Evolutionary conservation across 495 filamentous ascomycete genomes (phyloP).

Genomic region (Oleoguttula mirabilis): DNA sequence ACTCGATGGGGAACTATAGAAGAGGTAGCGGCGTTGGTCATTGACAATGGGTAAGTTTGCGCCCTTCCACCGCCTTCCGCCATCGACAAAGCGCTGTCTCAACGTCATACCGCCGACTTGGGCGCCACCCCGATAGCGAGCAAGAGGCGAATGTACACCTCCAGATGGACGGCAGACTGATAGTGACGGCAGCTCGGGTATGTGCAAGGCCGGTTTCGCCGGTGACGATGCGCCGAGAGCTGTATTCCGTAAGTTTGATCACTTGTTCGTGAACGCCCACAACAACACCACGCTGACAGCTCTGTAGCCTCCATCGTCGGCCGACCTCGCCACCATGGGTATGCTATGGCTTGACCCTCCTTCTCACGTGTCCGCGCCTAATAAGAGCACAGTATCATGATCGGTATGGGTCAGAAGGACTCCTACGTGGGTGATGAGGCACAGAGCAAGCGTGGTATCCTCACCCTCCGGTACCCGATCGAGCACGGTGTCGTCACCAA

Average conservation of each 20-base stretch:
- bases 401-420: conserved; percentile 99
- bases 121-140: not conserved
- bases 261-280: no score
- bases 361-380: conserved; percentile 18
- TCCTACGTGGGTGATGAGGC: conserved; percentile 99
- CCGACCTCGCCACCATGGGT: conserved; percentile 99
- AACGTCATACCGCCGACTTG: not conserved
- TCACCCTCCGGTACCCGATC: conserved; percentile 97
- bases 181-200: conserved; percentile 72
- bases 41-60: conserved; percentile 96
- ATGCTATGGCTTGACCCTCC: conserved; percentile 24
- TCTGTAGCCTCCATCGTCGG: conserved; percentile 89
- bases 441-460: conserved; percentile 99
- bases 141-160: not conserved
- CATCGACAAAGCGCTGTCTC: not conserved
- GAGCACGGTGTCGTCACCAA: conserved; percentile 99
- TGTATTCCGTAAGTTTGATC: conserved; percentile 92
- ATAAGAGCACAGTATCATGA: conserved; percentile 79
- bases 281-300: conserved; percentile 18
- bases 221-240: conserved; percentile 99
- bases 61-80: not conserved
- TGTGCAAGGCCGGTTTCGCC: conserved; percentile 99
- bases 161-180: conserved; percentile 9
- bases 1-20: conserved; percentile 52
- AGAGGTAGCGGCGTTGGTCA: conserved; percentile 99